These are phyloP conservation scores for Cenchrus fungigraminus DNA, from an alignment of 176 grass and related monocot genomes.

Conservation along the genomic window DNA sequence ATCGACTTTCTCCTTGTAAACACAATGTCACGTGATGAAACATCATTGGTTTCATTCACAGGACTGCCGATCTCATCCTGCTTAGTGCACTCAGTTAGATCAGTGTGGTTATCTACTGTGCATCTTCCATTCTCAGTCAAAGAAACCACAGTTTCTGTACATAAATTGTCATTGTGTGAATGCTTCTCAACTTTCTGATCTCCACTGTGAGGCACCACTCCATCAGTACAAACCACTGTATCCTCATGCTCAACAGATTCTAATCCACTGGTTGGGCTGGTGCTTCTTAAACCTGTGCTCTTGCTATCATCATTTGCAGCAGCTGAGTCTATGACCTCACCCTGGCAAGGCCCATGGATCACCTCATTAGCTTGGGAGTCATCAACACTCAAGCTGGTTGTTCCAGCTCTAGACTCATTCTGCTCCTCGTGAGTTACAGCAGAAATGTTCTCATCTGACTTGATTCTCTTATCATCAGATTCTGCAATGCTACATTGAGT, in stretches of 20 bases:
- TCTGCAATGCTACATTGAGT: slow-evolving; percentile 9
- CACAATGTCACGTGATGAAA: slow-evolving; percentile 45
- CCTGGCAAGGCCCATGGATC: slow-evolving; percentile 22
- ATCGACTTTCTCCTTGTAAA: slow-evolving; percentile 58
- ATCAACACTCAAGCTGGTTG: slow-evolving; percentile 7
- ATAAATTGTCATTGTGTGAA: slow-evolving; percentile 7
- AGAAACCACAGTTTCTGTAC: slow-evolving; percentile 30
- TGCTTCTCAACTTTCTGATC: slow-evolving; percentile 44
- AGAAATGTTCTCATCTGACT: slow-evolving; percentile 26
- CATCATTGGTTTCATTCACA: slow-evolving; percentile 36
- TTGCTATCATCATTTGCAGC: slow-evolving; percentile 25
- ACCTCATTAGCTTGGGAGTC: slow-evolving; percentile 31
- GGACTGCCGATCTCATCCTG: slow-evolving; percentile 14
- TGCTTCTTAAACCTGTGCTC: slow-evolving; percentile 25
- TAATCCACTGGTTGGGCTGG: slow-evolving; percentile 14
- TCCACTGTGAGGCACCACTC: slow-evolving; percentile 26
- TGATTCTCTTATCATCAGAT: slow-evolving; percentile 15
- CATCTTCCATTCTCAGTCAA: slow-evolving; percentile 41
- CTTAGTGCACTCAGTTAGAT: slow-evolving; percentile 36
- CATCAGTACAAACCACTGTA: slow-evolving; percentile 34
- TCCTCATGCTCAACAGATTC: slow-evolving; percentile 42
- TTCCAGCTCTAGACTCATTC: slow-evolving; percentile 18
- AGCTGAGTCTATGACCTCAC: slow-evolving; percentile 52
- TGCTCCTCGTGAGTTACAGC: slow-evolving; percentile 28
- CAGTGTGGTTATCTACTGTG: slow-evolving; percentile 20